Base-by-base conservation (phyloP, 768 basidiomycete genomes). In the Phaeotremella skinneri region DNA sequence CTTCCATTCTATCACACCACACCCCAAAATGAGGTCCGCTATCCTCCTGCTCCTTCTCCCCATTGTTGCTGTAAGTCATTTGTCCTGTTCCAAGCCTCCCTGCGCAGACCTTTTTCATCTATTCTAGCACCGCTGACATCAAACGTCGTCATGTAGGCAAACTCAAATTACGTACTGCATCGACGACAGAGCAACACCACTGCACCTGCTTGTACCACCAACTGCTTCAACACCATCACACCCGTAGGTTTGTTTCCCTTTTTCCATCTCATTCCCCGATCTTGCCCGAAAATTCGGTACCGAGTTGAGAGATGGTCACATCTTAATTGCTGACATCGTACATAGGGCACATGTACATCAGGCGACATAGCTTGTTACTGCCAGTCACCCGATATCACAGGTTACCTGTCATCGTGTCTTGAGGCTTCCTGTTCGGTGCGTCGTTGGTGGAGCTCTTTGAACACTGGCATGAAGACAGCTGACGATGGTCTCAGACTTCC, bases 351-450 rank as follows among this genome's bases (percentile, higher is more conserved):
- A 16, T 62, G 61, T 30, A n/a, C 55, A 23, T 29, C 50, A 41
- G 56, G 55, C 14, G 56, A 62, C 52, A 58, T 62, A 9, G 41
- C 45, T 31, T 62, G 61, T 58, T 62, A 57, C 45, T 62, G 61
- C 37, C 57, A 42, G 31, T 42, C 52, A 20, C 39, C 50, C 3
- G 32, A 52, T 25, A 49, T 62, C 31, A 57, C 55, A 27, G 55
- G 51, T 16, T 62, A 50, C 9, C 56, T 62, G 11, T 31, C 51
- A 62, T 62, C 61, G 2, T 62, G 61, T 58, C 45, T 62, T n/a
- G 51, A 49, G 25, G 50, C 61, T 7, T 52, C 50, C 17, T 62
- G 61, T 34, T 53, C 49, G 17, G 61, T 62, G 21, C 52, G 61
- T 57, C 13, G 23, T 16, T 50, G 17, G 3, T 26, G 20, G 41